Percentiles rank a stretch among this genome's conserved stretches.
Evolutionary conservation across 2,329 filamentous ascomycete genomes (phyloP).

Genomic region (Dothideomycetes sp.): DNA sequence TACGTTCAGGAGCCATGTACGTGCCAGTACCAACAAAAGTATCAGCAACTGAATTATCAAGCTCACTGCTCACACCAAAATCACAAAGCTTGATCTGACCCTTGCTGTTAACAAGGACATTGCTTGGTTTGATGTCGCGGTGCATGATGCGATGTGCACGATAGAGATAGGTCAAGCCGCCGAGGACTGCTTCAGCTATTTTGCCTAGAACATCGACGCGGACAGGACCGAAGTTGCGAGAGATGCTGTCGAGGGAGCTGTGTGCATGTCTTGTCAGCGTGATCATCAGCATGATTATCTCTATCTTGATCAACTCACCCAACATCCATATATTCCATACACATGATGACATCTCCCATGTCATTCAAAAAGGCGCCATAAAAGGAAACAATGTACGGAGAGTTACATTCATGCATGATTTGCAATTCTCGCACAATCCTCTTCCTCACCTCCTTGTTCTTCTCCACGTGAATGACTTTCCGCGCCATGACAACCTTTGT

Average conservation of each 20-base stretch:
- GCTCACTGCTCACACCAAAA: constrained; percentile 95
- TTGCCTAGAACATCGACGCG: constrained; percentile 95
- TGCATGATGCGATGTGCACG: constrained; percentile 97
- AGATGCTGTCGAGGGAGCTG: constrained; percentile 86
- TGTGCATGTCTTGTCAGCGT: constrained; percentile 10
- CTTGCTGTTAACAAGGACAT: constrained; percentile 88
- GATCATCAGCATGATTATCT: no score
- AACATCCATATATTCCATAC: constrained; percentile 99
- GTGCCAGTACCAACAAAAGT: constrained; percentile 98
- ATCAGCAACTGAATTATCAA: constrained; percentile 95
- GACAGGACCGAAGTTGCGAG: constrained; percentile 86
- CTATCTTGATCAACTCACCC: constrained; percentile 60
- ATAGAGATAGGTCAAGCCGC: constrained; percentile 90
- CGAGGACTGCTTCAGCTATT: constrained; percentile 90
- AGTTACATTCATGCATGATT: constrained; percentile 97
- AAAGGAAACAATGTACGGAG: constrained; percentile 92
- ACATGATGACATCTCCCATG: constrained; percentile 96
- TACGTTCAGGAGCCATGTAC: constrained; percentile 98
- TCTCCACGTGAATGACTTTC: constrained; percentile 80
- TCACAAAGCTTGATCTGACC: constrained; percentile 96
- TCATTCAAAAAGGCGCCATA: constrained; percentile 96
- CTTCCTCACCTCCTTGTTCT: constrained; percentile 92
- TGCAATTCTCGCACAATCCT: constrained; percentile 94
- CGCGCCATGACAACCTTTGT: constrained; percentile 95
- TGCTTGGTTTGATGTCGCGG: constrained; percentile 96